A percentile compares a stretch with the other conserved stretches of the same genome.
Conservation (phyloP, 768 basidiomycete genomes). For the Lyophyllum decastes region DNA sequence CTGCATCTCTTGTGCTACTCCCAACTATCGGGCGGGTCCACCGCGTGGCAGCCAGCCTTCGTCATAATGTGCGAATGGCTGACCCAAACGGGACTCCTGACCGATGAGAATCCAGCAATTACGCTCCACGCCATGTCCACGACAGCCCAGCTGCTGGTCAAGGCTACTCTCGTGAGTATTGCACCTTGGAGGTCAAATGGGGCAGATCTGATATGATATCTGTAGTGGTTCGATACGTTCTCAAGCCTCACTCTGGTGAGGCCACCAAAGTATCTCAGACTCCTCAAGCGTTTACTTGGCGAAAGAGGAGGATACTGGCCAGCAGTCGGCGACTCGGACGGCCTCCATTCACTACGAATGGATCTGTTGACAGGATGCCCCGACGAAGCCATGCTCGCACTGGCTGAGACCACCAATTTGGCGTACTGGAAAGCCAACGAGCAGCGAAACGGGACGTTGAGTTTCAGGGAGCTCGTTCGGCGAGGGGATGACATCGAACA, state of each 20-base stretch:
- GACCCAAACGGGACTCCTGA: slow-evolving; percentile 59
- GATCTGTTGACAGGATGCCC: slow-evolving; percentile 76
- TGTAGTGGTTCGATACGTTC: slow-evolving; percentile 79
- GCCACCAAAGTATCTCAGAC: slow-evolving; percentile 62
- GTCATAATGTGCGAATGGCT: slow-evolving; percentile 79
- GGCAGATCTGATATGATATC: slow-evolving; percentile 18
- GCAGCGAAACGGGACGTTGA: slow-evolving; percentile 63
- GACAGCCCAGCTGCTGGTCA: slow-evolving; percentile 60
- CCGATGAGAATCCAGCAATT: slow-evolving; percentile 64
- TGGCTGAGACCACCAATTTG: slow-evolving; percentile 73
- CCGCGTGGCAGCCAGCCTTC: slow-evolving; percentile 72
- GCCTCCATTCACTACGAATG: slow-evolving; percentile 54
- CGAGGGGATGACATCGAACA: slow-evolving; percentile 75
- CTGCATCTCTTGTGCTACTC: slow-evolving; percentile 77
- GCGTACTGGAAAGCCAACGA: slow-evolving; percentile 76
- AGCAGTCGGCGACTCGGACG: slow-evolving; percentile 32
- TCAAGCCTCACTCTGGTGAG: slow-evolving; percentile 61
- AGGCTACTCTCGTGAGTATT: slow-evolving; percentile 69
- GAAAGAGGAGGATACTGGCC: slow-evolving; percentile 49
- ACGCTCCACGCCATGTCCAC: slow-evolving; percentile 56
- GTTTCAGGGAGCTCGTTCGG: slow-evolving; percentile 71
- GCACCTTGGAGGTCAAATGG: neutral
- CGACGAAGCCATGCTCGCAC: slow-evolving; percentile 73
- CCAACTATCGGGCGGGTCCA: slow-evolving; percentile 65
- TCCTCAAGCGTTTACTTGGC: slow-evolving; percentile 70